A percentile compares a stretch with the other conserved stretches of the same genome.
phyloP scores from a whole-genome alignment of 495 filamentous ascomycete species.

The Halenospora varia region DNA sequence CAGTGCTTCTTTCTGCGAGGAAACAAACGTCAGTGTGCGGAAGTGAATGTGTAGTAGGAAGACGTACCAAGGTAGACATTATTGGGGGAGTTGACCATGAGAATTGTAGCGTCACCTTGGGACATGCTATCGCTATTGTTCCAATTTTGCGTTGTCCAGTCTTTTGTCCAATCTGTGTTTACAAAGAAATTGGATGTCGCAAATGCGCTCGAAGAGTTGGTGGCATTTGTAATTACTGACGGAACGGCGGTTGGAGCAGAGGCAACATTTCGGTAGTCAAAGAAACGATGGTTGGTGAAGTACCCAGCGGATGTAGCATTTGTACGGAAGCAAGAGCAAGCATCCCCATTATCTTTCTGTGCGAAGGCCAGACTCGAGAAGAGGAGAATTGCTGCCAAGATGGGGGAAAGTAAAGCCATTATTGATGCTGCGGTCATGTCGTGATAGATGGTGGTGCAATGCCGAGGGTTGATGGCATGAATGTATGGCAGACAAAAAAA shows the following conservation, averaged over 20 bases:
- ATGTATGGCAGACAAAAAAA: no score
- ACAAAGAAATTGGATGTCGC: conserved; percentile 39
- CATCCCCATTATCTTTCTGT: conserved; percentile 21
- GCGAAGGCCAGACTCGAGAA: conserved; percentile 7
- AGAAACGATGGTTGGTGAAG: conserved; percentile 62
- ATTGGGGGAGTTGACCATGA: conserved; percentile 59
- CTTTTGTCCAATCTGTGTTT: conserved; percentile 34
- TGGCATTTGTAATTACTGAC: conserved; percentile 24
- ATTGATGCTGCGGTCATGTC: no score
- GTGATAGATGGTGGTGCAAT: no score
- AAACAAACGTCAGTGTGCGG: conserved; percentile 19
- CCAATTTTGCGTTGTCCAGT: conserved; percentile 61
- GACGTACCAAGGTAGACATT: conserved; percentile 60
- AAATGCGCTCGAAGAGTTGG: conserved; percentile 27
- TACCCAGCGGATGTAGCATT: conserved; percentile 45
- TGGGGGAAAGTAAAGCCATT: not conserved
- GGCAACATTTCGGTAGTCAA: conserved; percentile 57
- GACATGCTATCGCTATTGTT: conserved; percentile 31
- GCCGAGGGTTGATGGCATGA: no score
- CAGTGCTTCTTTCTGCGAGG: conserved; percentile 30
- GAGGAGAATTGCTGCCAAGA: not conserved
- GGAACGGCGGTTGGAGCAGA: conserved; percentile 24
- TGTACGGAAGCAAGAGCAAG: conserved; percentile 46
- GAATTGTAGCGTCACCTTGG: conserved; percentile 31
- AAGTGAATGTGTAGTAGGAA: not conserved